Percentiles rank a stretch among this genome's conserved stretches.
phyloP scores from a whole-genome alignment of 345 rosid genomes.

The Camelina hispida region DNA sequence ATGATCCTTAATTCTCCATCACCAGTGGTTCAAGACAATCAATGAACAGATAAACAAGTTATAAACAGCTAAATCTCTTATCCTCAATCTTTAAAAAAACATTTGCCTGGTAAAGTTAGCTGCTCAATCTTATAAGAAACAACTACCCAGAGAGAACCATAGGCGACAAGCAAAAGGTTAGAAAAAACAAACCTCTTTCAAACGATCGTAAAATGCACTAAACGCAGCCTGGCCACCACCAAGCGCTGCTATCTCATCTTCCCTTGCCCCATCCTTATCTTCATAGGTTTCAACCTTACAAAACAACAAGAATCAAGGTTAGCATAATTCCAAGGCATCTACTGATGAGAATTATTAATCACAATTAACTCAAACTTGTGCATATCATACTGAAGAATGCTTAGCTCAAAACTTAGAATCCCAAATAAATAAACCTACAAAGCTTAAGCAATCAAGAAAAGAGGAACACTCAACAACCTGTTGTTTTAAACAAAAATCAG shows the following conservation, averaged over 20 bases:
- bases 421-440: background rate
- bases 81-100: background rate
- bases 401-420: constrained; percentile 21
- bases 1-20: background rate
- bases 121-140: no score
- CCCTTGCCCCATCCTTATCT: constrained; percentile 86
- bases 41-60: background rate
- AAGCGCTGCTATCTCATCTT: constrained; percentile 91
- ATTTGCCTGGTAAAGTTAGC: background rate
- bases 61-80: constrained; percentile 4
- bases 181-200: constrained; percentile 73
- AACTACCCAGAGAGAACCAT: constrained; percentile 7
- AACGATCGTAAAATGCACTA: constrained; percentile 86
- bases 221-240: constrained; percentile 92
- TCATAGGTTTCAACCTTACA: constrained; percentile 79
- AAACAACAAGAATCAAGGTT: constrained; percentile 5
- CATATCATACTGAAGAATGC: background rate
- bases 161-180: background rate
- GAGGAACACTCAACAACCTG: background rate
- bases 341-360: background rate
- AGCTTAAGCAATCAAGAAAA: background rate
- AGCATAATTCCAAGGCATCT: constrained; percentile 22
- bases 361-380: background rate
- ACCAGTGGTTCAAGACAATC: background rate
- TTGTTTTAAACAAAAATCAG: background rate